Evolutionary conservation across 2,329 filamentous ascomycete species (phyloP).

Genomic region (Lecanosticta acicola): DNA sequence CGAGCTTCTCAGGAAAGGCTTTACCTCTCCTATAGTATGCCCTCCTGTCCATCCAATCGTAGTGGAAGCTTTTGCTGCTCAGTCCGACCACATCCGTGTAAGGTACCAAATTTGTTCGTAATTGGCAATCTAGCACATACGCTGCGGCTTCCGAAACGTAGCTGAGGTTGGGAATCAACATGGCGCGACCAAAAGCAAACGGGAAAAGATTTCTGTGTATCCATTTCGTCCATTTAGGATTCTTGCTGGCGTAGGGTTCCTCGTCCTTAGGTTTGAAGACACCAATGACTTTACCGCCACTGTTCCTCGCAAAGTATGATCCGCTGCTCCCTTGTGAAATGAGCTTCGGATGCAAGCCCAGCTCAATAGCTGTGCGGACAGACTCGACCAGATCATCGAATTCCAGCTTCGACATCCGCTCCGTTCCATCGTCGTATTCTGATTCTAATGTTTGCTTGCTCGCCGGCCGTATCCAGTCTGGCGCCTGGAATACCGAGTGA

Average conservation of each 20-base stretch:
- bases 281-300: constrained; percentile 86
- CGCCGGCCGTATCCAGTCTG: constrained; percentile 76
- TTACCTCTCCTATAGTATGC: constrained; percentile 84
- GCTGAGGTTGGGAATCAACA: constrained; percentile 92
- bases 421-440: constrained; percentile 40
- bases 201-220: constrained; percentile 96
- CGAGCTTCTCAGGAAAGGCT: constrained; percentile 78
- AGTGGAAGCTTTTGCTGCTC: constrained; percentile 95
- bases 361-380: constrained; percentile 81
- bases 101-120: constrained; percentile 86
- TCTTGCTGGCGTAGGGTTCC: constrained; percentile 92
- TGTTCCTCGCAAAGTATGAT: constrained; percentile 93
- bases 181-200: constrained; percentile 92
- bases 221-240: constrained; percentile 99
- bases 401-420: constrained; percentile 67
- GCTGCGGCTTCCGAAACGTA: constrained; percentile 97
- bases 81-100: constrained; percentile 94
- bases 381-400: constrained; percentile 88
- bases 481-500: constrained; percentile 91
- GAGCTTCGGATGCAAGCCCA: constrained; percentile 88
- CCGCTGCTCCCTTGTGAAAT: constrained; percentile 96
- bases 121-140: constrained; percentile 85
- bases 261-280: constrained; percentile 99
- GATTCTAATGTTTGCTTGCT: constrained; percentile 67
- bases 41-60: constrained; percentile 93